Percentiles rank a stretch among this genome's conserved stretches.
phyloP scores from a whole-genome alignment of 805 yeast species.

The Metschnikowia borealis region DNA sequence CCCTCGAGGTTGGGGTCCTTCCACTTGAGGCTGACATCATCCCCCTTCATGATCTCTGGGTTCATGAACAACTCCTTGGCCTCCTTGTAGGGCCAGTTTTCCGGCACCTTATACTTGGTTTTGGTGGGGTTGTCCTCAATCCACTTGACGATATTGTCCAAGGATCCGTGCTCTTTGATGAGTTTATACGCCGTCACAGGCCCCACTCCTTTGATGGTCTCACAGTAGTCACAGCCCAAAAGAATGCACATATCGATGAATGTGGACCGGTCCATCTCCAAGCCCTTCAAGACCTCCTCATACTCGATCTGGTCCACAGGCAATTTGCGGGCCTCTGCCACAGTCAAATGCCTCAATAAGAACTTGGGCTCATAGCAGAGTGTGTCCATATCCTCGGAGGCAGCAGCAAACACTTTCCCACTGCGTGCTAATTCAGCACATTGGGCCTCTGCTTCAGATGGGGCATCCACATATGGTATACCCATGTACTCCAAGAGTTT shows the following conservation, averaged over 20 bases:
- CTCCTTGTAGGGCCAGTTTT: constrained; percentile 88
- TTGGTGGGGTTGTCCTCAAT: constrained; percentile 52
- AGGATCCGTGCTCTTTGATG: constrained; percentile 76
- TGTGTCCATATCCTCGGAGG: constrained; percentile 99
- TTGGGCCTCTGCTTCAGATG: constrained; percentile 98
- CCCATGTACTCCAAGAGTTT: constrained; percentile 83
- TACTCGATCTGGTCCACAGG: constrained; percentile 84
- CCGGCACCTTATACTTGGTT: constrained; percentile 80
- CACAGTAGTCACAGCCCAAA: constrained; percentile 96
- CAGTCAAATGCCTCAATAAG: constrained; percentile 83
- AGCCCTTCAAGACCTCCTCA: constrained; percentile 63
- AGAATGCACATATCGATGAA: constrained; percentile 90
- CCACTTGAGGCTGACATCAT: constrained; percentile 76
- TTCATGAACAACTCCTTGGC: constrained; percentile 79
- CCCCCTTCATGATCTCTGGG: constrained; percentile 72
- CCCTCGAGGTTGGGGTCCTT: constrained; percentile 82
- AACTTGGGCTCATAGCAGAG: constrained; percentile 85
- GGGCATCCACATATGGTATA: constrained; percentile 88
- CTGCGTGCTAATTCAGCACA: constrained; percentile 88
- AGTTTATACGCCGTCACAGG: constrained; percentile 91
- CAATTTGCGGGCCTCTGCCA: constrained; percentile 88
- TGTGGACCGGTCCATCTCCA: constrained; percentile 66
- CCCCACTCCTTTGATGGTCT: constrained; percentile 91
- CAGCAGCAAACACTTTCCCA: constrained; percentile 95
- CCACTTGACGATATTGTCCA: constrained; percentile 71